phyloP scores from a whole-genome alignment of 179 eudicot genomes.

The Silene coronaria region DNA sequence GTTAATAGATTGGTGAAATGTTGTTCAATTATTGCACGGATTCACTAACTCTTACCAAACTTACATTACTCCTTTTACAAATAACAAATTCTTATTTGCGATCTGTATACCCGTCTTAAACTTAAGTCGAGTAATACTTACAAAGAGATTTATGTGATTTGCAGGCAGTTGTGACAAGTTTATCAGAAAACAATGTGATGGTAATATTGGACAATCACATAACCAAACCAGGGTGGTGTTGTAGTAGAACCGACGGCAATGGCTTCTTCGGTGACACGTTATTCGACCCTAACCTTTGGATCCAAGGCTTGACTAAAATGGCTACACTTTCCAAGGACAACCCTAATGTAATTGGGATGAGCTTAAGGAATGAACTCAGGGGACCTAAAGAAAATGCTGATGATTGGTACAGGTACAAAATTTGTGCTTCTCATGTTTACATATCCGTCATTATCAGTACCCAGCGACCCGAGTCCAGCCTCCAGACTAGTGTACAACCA shows the following conservation, averaged over 20 bases:
- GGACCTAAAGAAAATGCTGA: constrained; percentile 58
- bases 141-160: neutral
- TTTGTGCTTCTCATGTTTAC: too few species aligned
- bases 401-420: constrained; percentile 84
- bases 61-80: constrained; percentile 16
- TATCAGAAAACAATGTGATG: constrained; percentile 62
- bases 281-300: constrained; percentile 63
- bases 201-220: constrained; percentile 83
- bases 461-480: too few species aligned
- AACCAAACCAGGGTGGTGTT: constrained; percentile 91
- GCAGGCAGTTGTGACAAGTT: constrained; percentile 69
- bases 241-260: constrained; percentile 59
- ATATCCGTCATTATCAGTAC: too few species aligned
- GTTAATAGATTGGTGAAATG: neutral
- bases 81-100: too few species aligned
- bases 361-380: constrained; percentile 89
- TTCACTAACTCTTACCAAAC: constrained; percentile 4
- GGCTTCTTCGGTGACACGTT: constrained; percentile 83
- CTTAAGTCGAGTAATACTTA: neutral
- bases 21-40: neutral
- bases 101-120: too few species aligned
- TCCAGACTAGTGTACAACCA: too few species aligned
- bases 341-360: constrained; percentile 68
- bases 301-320: constrained; percentile 53
- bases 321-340: constrained; percentile 56